Evolutionary conservation across 768 basidiomycete species (phyloP).

Genomic region (Pleurotus tuber-regium): DNA sequence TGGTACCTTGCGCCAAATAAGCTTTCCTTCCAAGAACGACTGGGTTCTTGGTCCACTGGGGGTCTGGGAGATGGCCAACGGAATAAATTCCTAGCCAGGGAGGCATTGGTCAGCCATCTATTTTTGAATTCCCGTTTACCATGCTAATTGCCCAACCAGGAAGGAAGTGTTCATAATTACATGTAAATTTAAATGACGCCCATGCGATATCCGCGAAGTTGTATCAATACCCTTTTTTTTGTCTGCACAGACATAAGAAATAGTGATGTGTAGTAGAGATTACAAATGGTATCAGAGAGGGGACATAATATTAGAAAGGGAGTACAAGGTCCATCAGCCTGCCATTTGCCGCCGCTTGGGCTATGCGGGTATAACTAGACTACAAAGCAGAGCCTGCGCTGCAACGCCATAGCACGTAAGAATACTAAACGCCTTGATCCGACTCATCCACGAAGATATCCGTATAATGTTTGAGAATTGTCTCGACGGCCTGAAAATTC

Average conservation of each 20-base stretch:
- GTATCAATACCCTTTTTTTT: no score
- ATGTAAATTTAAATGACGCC: no score
- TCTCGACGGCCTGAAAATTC: constrained; percentile 78
- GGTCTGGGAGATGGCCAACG: not conserved
- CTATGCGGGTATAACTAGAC: constrained; percentile 1
- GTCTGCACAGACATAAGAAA: no score
- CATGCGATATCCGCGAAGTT: not conserved
- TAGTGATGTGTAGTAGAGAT: not conserved
- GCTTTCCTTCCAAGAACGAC: constrained; percentile 25
- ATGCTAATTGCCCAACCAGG: not conserved
- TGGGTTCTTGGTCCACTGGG: not conserved
- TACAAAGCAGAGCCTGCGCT: not conserved
- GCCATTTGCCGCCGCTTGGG: not conserved
- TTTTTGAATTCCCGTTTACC: not conserved
- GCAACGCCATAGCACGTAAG: not conserved
- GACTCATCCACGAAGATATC: constrained; percentile 96
- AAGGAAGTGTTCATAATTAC: not conserved
- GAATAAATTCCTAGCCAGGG: not conserved
- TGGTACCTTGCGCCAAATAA: constrained; percentile 40
- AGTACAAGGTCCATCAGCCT: constrained; percentile 4
- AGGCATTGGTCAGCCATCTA: not conserved
- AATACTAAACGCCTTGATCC: constrained; percentile 31
- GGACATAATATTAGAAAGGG: constrained; percentile 1
- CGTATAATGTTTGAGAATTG: constrained; percentile 88
- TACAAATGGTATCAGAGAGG: constrained; percentile 2